Base-by-base conservation (phyloP, 1,139 yeast genomes). In the Scheffersomyces illinoinensis region DNA sequence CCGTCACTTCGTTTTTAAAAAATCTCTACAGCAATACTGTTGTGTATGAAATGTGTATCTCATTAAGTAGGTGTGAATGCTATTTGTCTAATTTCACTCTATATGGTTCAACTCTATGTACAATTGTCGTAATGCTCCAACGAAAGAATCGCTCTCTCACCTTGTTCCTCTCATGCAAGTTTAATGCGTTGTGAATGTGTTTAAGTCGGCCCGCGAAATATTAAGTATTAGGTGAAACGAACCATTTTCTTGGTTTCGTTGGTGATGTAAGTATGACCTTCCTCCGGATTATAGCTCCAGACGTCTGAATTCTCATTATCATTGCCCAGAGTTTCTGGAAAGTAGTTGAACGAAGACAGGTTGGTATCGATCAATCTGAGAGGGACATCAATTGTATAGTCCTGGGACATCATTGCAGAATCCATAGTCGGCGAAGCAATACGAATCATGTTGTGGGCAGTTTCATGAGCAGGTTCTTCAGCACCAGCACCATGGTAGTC, bases 271-370 rank as follows among this genome's bases (percentile, higher is more conserved):
- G 57, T 52, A 43, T 59, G 59, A 8, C 59, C 58, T 21, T 57
- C 58, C 19, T 64, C 65, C 14, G 61, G 60, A 33, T 56, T 59
- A 52, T 59, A 62, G 47, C 61, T 61, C 62, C 62, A 64, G 39
- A 56, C 55, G 21, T 61, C 62, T 12, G 59, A 51, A 43, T 57
- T 48, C 23, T 48, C 51, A 17, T 48, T 8, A 48, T 48, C 51
- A 6, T 8, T n/a, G 24, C 51, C 51, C 26, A 20, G 21, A 12
- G 51, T 20, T 20, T 48, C 51, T 17, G 51, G 51, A 17, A 19
- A 48, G n/a, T 48, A 48, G 51, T 24, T 48, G 24, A 39, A 46
- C 14, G 61, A 55, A 53, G 60, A 60, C 54, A 57, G 62, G 54
- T 59, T 57, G 39, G 61, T 60, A 51, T 53, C n/a, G 20, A 48